A percentile compares a stretch with the other conserved stretches of the same genome.
These are phyloP conservation scores for Fomitiporia mediterranea DNA, from an alignment of 1,284 basidiomycete genomes.

Conservation along the genomic window DNA sequence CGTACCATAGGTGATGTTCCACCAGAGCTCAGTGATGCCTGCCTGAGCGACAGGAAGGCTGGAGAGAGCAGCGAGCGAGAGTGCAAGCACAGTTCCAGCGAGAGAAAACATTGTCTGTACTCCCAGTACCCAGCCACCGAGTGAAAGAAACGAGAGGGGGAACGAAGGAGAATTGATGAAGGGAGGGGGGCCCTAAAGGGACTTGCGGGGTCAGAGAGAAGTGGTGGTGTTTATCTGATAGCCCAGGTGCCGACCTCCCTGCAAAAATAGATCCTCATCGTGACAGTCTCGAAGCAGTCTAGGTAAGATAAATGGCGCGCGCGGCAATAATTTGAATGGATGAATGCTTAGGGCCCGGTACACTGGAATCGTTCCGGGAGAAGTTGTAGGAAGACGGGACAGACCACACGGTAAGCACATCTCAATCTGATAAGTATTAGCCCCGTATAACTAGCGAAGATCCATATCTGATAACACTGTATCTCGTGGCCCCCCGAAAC, in stretches of 20 bases:
- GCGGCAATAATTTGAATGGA: too few species aligned
- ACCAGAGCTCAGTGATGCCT: conserved; percentile 67
- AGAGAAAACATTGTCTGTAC: not conserved
- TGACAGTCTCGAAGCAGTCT: too few species aligned
- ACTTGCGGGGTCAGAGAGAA: not conserved
- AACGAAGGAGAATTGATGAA: too few species aligned
- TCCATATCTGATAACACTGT: too few species aligned
- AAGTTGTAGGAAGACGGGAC: not conserved
- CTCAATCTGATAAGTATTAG: not conserved
- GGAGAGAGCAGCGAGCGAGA: not conserved
- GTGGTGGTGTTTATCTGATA: conserved; percentile 3
- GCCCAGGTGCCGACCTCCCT: too few species aligned
- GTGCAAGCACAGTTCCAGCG: not conserved
- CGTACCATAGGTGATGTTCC: conserved; percentile 67
- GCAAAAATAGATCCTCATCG: too few species aligned
- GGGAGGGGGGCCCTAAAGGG: too few species aligned
- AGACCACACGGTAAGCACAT: not conserved
- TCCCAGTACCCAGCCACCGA: not conserved
- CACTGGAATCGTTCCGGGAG: not conserved
- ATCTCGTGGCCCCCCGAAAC: too few species aligned
- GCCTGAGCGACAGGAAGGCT: conserved; percentile 36
- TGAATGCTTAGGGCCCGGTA: not conserved
- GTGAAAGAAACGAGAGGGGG: not conserved
- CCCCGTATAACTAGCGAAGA: too few species aligned
- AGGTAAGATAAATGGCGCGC: too few species aligned